These are phyloP conservation scores for Mortierella sp. DNA, from an alignment of 371 early-diverging fungal genomes.

Conservation along the genomic window DNA sequence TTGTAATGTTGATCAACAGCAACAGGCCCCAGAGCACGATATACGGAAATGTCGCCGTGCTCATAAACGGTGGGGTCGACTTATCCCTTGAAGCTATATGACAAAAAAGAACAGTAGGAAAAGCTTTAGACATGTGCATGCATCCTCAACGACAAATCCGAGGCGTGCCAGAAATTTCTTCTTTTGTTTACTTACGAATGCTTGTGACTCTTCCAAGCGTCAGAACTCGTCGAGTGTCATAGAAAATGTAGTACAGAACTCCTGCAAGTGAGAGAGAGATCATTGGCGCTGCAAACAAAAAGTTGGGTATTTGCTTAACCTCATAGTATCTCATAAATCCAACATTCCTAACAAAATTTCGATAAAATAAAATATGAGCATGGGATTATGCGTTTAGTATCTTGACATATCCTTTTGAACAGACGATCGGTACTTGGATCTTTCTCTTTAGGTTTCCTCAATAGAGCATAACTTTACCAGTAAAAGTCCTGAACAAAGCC, in stretches of 20 bases:
- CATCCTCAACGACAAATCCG: neutral
- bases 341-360: conserved; percentile 67
- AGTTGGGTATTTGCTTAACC: conserved; percentile 88
- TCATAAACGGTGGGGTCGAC: conserved; percentile 43
- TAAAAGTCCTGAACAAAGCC: conserved; percentile 88
- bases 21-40: conserved; percentile 79
- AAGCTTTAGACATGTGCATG: neutral
- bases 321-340: conserved; percentile 90
- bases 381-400: too few relatives aligned
- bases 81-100: neutral
- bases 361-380: neutral
- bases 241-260: conserved; percentile 61
- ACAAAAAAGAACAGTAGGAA: neutral
- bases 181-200: neutral
- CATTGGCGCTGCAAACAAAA: conserved; percentile 88
- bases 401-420: too few relatives aligned
- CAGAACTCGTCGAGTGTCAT: conserved; percentile 62
- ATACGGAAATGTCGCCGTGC: conserved; percentile 59
- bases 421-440: neutral
- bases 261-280: conserved; percentile 70
- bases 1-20: conserved; percentile 66
- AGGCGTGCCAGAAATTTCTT: conserved; percentile 10
- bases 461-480: conserved; percentile 68
- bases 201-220: conserved; percentile 58
- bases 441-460: neutral